These are phyloP conservation scores for Lentinula edodes DNA, from an alignment of 768 basidiomycete genomes.

Conservation along the genomic window DNA sequence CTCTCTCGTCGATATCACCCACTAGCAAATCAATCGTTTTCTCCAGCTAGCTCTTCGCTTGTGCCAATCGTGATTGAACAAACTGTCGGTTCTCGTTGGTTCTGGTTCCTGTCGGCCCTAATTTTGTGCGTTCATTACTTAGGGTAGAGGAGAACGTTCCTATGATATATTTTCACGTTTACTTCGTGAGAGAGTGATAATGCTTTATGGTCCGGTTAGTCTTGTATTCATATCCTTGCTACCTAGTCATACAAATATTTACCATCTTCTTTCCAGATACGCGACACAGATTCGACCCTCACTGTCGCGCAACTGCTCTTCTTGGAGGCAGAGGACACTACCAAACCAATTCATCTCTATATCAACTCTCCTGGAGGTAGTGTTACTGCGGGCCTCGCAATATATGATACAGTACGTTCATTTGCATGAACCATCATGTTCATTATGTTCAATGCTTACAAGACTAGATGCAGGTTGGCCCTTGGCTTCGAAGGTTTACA, in stretches of 20 bases:
- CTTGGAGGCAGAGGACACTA: constrained; percentile 91
- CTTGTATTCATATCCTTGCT: constrained; percentile 3
- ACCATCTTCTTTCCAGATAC: constrained; percentile 50
- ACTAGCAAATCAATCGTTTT: constrained; percentile 35
- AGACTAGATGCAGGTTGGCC: constrained; percentile 64
- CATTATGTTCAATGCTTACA: background rate
- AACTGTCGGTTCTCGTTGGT: constrained; percentile 1
- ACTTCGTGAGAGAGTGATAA: constrained; percentile 89
- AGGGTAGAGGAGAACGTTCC: constrained; percentile 84
- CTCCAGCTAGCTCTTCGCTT: constrained; percentile 27
- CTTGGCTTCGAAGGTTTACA: background rate
- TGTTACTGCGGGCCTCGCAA: constrained; percentile 93
- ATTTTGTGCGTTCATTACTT: background rate
- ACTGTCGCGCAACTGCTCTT: constrained; percentile 91
- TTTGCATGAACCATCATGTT: background rate
- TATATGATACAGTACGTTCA: constrained; percentile 86
- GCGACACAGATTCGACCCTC: constrained; percentile 83
- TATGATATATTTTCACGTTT: constrained; percentile 97
- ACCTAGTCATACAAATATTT: constrained; percentile 7
- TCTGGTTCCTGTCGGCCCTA: constrained; percentile 5
- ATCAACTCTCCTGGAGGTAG: constrained; percentile 97
- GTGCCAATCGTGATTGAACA: constrained; percentile 9
- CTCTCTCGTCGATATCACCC: constrained; percentile 41
- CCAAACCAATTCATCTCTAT: constrained; percentile 93
- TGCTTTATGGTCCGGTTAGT: constrained; percentile 88